Evolutionary conservation across 257 asterid genomes (phyloP).

Genomic region (Solanum acaule): DNA sequence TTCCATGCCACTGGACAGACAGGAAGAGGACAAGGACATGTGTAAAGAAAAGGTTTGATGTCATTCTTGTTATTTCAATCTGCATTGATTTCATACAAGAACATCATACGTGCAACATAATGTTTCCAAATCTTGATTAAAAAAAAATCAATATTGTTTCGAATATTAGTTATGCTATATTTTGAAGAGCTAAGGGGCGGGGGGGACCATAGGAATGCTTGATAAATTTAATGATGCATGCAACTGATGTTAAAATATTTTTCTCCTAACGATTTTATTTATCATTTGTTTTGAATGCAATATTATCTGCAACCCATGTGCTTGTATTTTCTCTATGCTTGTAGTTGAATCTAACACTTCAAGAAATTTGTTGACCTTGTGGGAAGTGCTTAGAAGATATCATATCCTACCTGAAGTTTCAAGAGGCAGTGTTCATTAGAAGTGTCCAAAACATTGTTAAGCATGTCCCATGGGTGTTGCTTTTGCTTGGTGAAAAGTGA

Average conservation of each 20-base stretch:
- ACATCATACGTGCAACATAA: not conserved
- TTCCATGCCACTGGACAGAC: constrained; percentile 16
- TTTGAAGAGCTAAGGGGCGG: not conserved
- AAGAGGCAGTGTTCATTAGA: not conserved
- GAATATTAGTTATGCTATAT: not conserved
- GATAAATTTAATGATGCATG: not conserved
- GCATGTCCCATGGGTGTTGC: not conserved
- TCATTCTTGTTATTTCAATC: not conserved
- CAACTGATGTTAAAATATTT: not conserved
- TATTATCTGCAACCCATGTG: not conserved
- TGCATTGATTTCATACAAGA: not conserved
- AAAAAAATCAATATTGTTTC: not conserved
- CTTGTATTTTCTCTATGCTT: not conserved
- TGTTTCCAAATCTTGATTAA: not conserved
- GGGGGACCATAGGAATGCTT: not conserved
- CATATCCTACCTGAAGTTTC: not conserved
- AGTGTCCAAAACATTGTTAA: not conserved
- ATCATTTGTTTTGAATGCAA: not conserved
- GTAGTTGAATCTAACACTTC: not conserved
- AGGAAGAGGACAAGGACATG: constrained; percentile 27
- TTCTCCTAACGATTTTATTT: not conserved
- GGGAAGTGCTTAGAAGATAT: not conserved
- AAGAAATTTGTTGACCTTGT: not conserved
- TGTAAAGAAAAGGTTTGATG: constrained; percentile 36
- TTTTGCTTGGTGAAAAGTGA: not conserved